Conservation (phyloP, 2,329 filamentous ascomycete species). For the Monilinia laxa region DNA sequence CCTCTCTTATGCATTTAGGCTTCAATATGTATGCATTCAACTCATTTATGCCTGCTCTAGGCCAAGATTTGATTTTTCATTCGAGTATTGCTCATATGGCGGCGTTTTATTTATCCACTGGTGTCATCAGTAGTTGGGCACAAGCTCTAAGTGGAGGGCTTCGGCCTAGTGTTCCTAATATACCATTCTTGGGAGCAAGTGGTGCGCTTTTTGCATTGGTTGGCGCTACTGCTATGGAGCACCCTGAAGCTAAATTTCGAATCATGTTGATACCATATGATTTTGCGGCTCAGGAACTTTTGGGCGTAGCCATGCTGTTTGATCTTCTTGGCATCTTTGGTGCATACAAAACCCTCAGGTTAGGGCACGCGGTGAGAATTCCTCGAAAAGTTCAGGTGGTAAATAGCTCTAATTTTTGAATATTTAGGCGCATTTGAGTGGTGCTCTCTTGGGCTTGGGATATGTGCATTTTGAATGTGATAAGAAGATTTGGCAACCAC, state of each 20-base stretch:
- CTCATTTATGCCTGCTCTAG: conserved; percentile 15
- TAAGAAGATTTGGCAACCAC: conserved; percentile 4
- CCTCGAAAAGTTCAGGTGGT: neutral
- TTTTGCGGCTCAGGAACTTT: conserved; percentile 3
- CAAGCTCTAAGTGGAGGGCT: conserved; percentile 13
- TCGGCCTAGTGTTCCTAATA: neutral
- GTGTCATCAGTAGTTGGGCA: conserved; percentile 12
- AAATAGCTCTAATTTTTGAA: neutral
- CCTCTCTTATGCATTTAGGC: neutral
- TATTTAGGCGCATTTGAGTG: conserved; percentile 17
- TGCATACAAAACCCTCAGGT: neutral
- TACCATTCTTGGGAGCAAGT: conserved; percentile 14
- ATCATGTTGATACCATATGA: conserved; percentile 14
- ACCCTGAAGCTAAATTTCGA: conserved; percentile 2
- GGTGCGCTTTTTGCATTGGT: conserved; percentile 1
- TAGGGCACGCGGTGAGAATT: conserved; percentile 15
- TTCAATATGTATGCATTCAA: conserved; percentile 18
- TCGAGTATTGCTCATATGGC: conserved; percentile 15
- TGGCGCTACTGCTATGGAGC: neutral
- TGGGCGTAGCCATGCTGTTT: conserved; percentile 8
- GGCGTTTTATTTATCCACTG: conserved; percentile 15
- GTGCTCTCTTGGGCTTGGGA: conserved; percentile 12
- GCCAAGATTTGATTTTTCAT: neutral
- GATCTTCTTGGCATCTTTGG: conserved; percentile 8
- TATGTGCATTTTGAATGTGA: conserved; percentile 18